These are phyloP conservation scores for Kurtzmaniella quercitrusa DNA, from an alignment of 1,139 yeast genomes.

Conservation along the genomic window DNA sequence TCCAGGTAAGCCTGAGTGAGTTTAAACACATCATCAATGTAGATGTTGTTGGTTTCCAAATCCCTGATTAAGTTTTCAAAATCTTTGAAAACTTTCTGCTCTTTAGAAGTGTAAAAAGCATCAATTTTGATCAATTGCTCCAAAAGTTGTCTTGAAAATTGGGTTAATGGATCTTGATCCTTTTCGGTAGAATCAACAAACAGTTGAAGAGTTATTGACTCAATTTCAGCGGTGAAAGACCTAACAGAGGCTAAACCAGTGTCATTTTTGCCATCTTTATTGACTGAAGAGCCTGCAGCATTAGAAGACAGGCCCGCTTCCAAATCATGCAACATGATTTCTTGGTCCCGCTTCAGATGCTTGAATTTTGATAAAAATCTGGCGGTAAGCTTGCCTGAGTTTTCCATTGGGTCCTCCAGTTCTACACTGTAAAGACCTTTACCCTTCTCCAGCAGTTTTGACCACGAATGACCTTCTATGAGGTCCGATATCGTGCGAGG, in stretches of 20 bases:
- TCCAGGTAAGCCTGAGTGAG: conserved; percentile 23
- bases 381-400: conserved; percentile 2
- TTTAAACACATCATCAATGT: conserved; percentile 26
- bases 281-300: background rate
- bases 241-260: background rate
- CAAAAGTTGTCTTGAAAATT: conserved; percentile 50
- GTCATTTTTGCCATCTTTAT: background rate
- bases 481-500: conserved; percentile 26
- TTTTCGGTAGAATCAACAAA: conserved; percentile 14
- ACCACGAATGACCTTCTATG: conserved; percentile 14
- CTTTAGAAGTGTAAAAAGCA: conserved; percentile 49
- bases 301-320: conserved; percentile 5
- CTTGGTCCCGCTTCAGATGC: background rate
- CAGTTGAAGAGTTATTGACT: conserved; percentile 27
- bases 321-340: conserved; percentile 4
- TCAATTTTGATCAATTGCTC: conserved; percentile 54
- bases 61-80: conserved; percentile 43
- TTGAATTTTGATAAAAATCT: conserved; percentile 1
- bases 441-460: conserved; percentile 6
- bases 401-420: conserved; percentile 4
- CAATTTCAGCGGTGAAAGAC: conserved; percentile 17
- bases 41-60: conserved; percentile 25
- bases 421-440: background rate
- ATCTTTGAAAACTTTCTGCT: conserved; percentile 41
- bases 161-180: conserved; percentile 41